Evolutionary conservation across 495 filamentous ascomycete genomes (phyloP).

Genomic region (Annulohypoxylon nitens): DNA sequence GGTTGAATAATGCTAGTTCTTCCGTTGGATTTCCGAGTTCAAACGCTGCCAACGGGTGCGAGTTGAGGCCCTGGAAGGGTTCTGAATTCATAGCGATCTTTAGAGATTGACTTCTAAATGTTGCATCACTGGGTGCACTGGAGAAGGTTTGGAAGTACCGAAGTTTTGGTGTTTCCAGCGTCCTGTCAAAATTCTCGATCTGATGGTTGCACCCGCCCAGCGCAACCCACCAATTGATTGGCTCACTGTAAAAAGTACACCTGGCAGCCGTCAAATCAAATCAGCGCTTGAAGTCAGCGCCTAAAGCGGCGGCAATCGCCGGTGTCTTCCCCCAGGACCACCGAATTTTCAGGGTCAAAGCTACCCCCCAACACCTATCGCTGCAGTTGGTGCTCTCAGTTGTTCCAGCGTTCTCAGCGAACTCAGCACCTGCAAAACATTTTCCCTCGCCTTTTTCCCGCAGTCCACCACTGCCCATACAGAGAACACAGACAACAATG

Average conservation of each 20-base stretch:
- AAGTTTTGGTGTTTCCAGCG: conserved; percentile 45
- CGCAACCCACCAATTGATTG: conserved; percentile 46
- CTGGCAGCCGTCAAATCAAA: conserved; percentile 45
- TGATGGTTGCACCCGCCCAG: conserved; percentile 50
- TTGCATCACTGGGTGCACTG: conserved; percentile 34
- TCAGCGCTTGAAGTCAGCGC: conserved; percentile 42
- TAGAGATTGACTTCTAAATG: conserved; percentile 42
- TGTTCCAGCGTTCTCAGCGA: conserved; percentile 12
- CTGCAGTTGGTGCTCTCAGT: conserved; percentile 29
- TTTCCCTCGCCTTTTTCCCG: not conserved
- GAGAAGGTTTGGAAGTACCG: conserved; percentile 33
- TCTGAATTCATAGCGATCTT: conserved; percentile 23
- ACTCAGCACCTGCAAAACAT: conserved; percentile 24
- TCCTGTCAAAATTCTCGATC: conserved; percentile 35
- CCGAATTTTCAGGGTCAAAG: conserved; percentile 53
- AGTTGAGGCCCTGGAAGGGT: conserved; percentile 12
- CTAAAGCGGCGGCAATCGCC: conserved; percentile 53
- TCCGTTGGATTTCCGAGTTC: conserved; percentile 21
- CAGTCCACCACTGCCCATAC: not conserved
- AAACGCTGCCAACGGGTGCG: conserved; percentile 12
- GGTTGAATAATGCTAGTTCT: not conserved
- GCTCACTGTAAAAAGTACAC: conserved; percentile 39
- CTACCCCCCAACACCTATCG: conserved; percentile 43
- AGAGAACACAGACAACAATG: conserved; percentile 15
- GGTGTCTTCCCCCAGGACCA: conserved; percentile 29